Conservation (phyloP, 805 yeast genomes). For the Candida nanaspora region DNA sequence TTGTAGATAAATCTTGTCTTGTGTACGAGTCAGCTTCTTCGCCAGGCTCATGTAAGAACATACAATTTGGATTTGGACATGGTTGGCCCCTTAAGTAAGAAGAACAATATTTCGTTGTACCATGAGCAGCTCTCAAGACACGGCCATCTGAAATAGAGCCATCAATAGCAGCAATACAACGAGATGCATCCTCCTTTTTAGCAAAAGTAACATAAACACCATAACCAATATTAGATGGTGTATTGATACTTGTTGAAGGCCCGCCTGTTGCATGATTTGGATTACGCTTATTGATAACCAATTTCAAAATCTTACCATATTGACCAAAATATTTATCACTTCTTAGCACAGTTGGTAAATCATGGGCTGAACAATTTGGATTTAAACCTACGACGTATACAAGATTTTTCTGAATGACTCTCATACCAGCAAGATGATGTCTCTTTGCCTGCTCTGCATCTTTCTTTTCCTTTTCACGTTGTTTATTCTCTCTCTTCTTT, state of each 20-base stretch:
- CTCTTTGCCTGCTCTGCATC: constrained; percentile 81
- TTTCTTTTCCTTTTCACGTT: constrained; percentile 83
- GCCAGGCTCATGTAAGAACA: constrained; percentile 98
- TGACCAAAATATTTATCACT: constrained; percentile 97
- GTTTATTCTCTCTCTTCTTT: constrained; percentile 75
- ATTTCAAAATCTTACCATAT: constrained; percentile 90
- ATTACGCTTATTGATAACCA: constrained; percentile 79
- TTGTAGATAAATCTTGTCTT: constrained; percentile 78
- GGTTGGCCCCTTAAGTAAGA: constrained; percentile 90
- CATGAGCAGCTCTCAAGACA: constrained; percentile 88
- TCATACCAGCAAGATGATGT: constrained; percentile 90
- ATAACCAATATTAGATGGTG: constrained; percentile 62
- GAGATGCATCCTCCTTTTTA: constrained; percentile 89
- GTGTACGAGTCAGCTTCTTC: constrained; percentile 98
- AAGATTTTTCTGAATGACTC: constrained; percentile 96
- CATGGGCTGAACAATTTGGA: constrained; percentile 82
- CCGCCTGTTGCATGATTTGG: constrained; percentile 30
- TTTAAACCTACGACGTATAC: constrained; percentile 95
- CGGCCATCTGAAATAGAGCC: constrained; percentile 92
- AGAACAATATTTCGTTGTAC: constrained; percentile 98
- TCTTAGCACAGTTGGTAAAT: constrained; percentile 70
- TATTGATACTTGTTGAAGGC: constrained; percentile 20
- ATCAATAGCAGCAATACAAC: constrained; percentile 86
- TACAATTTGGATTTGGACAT: constrained; percentile 97
- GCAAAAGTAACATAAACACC: constrained; percentile 96